These are phyloP conservation scores for Oryza brachyantha DNA, from an alignment of 176 grass and related monocot species.

Conservation along the genomic window DNA sequence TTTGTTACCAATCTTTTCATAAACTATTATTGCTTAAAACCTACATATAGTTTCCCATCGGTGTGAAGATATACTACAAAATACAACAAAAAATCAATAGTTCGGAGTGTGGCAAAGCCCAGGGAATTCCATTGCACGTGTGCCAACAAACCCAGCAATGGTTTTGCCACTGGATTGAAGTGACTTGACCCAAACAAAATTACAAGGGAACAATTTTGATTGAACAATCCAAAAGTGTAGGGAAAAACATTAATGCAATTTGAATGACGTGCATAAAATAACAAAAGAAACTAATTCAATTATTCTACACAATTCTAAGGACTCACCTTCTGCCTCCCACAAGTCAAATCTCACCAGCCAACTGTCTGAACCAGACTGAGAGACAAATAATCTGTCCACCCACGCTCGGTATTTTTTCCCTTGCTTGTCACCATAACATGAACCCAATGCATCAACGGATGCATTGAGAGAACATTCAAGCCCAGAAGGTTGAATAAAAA, in stretches of 20 bases:
- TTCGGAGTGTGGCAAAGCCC: too few relatives aligned
- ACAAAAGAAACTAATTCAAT: constrained; percentile 10
- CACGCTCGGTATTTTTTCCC: constrained; percentile 61
- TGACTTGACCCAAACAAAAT: background rate
- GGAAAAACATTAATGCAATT: background rate
- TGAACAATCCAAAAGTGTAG: background rate
- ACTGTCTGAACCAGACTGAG: constrained; percentile 49
- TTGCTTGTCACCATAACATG: constrained; percentile 72
- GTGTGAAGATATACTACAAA: background rate
- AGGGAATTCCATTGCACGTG: too few relatives aligned
- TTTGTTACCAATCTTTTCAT: constrained; percentile 1
- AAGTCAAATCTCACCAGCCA: constrained; percentile 81
- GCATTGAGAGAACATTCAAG: constrained; percentile 52
- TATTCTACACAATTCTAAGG: background rate
- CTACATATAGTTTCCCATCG: background rate
- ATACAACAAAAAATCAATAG: background rate
- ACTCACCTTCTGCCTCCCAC: constrained; percentile 72
- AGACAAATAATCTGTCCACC: constrained; percentile 74
- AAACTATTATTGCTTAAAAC: background rate
- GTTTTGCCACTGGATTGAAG: background rate
- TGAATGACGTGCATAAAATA: constrained; percentile 4
- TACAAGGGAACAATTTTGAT: background rate
- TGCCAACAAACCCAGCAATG: too few relatives aligned
- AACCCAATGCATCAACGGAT: constrained; percentile 45
- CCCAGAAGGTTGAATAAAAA: constrained; percentile 67